Evolutionary conservation across 2,329 filamentous ascomycete genomes (phyloP).

Genomic region (Beauveria varroae): DNA sequence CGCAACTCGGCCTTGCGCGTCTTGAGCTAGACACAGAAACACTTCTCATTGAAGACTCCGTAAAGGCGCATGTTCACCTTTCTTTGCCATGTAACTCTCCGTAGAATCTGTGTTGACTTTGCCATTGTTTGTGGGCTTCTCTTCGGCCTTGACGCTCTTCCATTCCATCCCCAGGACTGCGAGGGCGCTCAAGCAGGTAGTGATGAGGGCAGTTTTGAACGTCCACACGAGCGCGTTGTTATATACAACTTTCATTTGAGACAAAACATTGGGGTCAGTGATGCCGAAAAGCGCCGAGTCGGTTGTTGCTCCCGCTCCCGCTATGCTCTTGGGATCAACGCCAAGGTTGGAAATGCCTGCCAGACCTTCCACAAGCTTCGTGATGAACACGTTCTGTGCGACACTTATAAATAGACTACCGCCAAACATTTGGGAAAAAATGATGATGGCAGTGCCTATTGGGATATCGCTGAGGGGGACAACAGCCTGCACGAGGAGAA

Average conservation of each 20-base stretch:
- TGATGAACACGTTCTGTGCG: constrained; percentile 14
- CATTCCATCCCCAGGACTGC: background rate
- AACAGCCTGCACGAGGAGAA: constrained; percentile 14
- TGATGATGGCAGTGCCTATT: constrained; percentile 12
- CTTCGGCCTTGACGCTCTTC: background rate
- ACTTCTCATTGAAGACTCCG: too few species aligned
- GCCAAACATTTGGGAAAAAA: constrained; percentile 11
- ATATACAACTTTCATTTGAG: background rate
- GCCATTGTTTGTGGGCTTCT: background rate
- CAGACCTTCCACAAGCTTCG: background rate
- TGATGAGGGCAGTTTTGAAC: background rate
- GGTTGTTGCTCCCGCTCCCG: background rate
- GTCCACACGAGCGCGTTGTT: background rate
- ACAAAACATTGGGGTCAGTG: background rate
- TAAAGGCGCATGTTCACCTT: too few species aligned
- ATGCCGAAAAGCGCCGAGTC: background rate
- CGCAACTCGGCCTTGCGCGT: too few species aligned
- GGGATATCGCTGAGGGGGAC: constrained; percentile 13
- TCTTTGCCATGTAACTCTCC: too few species aligned
- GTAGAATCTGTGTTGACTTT: background rate
- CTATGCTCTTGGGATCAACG: background rate
- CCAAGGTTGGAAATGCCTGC: background rate
- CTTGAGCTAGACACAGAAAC: too few species aligned
- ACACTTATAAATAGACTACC: constrained; percentile 14
- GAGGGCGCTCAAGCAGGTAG: background rate